Evolutionary conservation across 371 early-diverging fungal species (phyloP), one percentile per base, ranked within the genome.

Genomic region (Gilbertella persicaria): DNA sequence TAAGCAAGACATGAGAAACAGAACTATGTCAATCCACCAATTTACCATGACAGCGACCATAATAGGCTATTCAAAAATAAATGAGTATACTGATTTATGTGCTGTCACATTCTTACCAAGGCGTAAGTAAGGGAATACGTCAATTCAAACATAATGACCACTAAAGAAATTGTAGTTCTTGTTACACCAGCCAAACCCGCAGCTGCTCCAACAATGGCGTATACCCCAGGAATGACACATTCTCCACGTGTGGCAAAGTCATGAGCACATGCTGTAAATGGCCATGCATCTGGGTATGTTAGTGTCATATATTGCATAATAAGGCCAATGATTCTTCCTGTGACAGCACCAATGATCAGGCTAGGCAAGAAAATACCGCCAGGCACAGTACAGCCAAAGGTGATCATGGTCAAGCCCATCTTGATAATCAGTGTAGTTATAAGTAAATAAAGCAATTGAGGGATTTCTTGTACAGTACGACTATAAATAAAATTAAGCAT

Each of bases 191-290:
- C 89, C 55, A 98, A 71, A 25, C 88, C 81, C 4, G 96, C 95
- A 3, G 95, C 95, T 1, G 96, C 96, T 7, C 97, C 98, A 3
- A 97, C 91, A 72, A 97, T 82, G 0, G 98, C 95, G 67, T 98
- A 98, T 10, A 93, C 87, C 23, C 97, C 98, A 0, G 96, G 94
- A 12, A 89, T 92, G 10, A 98, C 82, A 65, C 97, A 96, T 41
- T 69, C 67, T 35, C 72, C 71, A 53, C 67, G 63, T n/a, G 66
- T 60, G 6, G 55, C 72, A 25, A 77, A 30, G 50, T 77, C 77
- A 10, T 64, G 46, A 14, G 67, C 69, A 55, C 93, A 91, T 12
- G 81, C 73, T 1, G 82, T 70, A 54, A 91, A 91, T 1, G 90
- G 57, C 65, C 76, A 76, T 16, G 70, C 62, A 29, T 67, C 69